Evolutionary conservation across 2,329 filamentous ascomycete genomes (phyloP).

Genomic region (Alternaria metachromatica): DNA sequence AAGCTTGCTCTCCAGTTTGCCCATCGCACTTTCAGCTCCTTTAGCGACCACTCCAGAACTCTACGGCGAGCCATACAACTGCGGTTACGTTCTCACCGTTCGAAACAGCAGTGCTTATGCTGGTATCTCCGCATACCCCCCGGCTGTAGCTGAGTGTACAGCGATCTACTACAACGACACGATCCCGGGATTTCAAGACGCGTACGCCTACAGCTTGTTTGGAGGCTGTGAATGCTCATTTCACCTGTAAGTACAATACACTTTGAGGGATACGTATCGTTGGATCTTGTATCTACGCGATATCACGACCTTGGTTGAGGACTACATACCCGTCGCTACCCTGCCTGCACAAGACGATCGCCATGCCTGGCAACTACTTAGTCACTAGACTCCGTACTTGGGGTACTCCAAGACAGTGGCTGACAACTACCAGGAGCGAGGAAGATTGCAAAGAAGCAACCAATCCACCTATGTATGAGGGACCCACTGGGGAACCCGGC

Average conservation of each 20-base stretch:
- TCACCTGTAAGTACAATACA: neutral
- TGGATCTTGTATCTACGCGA: too few species aligned
- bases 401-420: too few species aligned
- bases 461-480: conserved; percentile 3
- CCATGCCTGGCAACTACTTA: too few species aligned
- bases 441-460: conserved; percentile 3
- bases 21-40: neutral
- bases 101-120: conserved; percentile 17
- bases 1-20: neutral
- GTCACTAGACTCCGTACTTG: too few species aligned
- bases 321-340: too few species aligned
- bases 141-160: neutral
- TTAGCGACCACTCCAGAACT: neutral
- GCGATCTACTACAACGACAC: conserved; percentile 17
- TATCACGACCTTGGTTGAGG: too few species aligned
- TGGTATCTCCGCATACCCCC: conserved; percentile 1
- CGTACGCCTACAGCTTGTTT: conserved; percentile 13
- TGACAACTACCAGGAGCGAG: neutral
- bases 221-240: conserved; percentile 17
- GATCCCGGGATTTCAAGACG: conserved; percentile 10
- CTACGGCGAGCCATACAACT: conserved; percentile 11
- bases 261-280: neutral
- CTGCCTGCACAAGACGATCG: too few species aligned
- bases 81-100: conserved; percentile 20
- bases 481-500: conserved; percentile 9